Evolutionary conservation across 495 filamentous ascomycete genomes (phyloP).

Genomic region (Polyplosphaeria fusca): DNA sequence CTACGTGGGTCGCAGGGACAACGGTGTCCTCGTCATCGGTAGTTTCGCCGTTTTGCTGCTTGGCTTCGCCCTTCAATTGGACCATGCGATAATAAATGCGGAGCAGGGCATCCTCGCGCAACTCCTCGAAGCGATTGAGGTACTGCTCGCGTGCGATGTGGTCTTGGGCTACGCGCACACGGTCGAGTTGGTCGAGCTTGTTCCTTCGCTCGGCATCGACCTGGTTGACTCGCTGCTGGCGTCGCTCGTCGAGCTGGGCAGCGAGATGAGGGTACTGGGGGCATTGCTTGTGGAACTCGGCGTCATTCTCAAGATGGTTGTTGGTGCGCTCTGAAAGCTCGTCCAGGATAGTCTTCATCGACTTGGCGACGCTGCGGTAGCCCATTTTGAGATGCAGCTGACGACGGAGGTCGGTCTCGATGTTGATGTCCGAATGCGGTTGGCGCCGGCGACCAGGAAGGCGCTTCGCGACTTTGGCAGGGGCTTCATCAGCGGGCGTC

Average conservation of each 20-base stretch:
- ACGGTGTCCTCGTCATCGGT: slow-evolving; percentile 34
- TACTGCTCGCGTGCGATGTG: slow-evolving; percentile 20
- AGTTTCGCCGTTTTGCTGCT: slow-evolving; percentile 6
- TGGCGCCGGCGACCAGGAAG: slow-evolving; percentile 41
- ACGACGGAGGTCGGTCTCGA: slow-evolving; percentile 41
- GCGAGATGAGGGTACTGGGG: slow-evolving; percentile 33
- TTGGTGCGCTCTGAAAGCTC: slow-evolving; percentile 39
- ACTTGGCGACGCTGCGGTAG: slow-evolving; percentile 39
- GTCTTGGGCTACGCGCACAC: slow-evolving; percentile 11
- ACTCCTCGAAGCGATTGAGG: slow-evolving; percentile 17
- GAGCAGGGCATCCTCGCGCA: slow-evolving; percentile 22
- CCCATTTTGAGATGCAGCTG: slow-evolving; percentile 40
- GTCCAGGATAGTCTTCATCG: slow-evolving; percentile 38
- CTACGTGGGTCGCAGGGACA: slow-evolving; percentile 16
- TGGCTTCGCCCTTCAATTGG: slow-evolving; percentile 22
- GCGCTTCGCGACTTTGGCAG: slow-evolving; percentile 32
- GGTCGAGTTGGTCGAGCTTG: slow-evolving; percentile 20
- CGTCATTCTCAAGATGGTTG: slow-evolving; percentile 35
- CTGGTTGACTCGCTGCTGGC: slow-evolving; percentile 26
- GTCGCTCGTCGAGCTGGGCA: slow-evolving; percentile 25
- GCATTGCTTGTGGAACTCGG: slow-evolving; percentile 31
- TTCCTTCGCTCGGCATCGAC: slow-evolving; percentile 12
- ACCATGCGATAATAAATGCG: slow-evolving; percentile 20
- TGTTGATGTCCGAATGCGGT: slow-evolving; percentile 35
- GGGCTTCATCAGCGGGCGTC: slow-evolving; percentile 20